phyloP scores from a whole-genome alignment of 2,329 filamentous ascomycete genomes.

The Calonectria crousiana region DNA sequence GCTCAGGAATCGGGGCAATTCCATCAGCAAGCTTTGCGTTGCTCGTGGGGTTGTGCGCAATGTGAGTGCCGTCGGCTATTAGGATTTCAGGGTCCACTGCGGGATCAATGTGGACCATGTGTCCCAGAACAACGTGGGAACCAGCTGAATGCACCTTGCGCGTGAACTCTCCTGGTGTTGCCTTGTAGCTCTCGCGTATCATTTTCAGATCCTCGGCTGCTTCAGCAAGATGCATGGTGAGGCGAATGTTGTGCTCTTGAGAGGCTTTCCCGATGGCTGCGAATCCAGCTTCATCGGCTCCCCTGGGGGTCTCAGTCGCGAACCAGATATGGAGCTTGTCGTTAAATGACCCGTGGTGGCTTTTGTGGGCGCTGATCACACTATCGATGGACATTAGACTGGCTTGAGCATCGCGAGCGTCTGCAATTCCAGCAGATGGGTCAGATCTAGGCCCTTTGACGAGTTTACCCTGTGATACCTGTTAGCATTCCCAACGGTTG shows the following conservation, averaged over 20 bases:
- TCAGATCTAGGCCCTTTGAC: background rate
- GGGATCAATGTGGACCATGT: background rate
- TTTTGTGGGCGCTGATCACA: background rate
- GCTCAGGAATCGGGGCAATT: background rate
- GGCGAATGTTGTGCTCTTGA: background rate
- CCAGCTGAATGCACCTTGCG: background rate
- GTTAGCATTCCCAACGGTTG: background rate
- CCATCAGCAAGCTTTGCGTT: background rate
- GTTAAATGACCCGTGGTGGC: background rate
- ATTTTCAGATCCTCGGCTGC: background rate
- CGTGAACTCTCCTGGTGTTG: background rate
- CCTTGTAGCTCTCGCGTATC: background rate
- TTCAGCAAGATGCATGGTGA: background rate
- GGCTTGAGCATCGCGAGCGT: background rate
- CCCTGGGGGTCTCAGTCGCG: background rate
- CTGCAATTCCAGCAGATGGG: background rate
- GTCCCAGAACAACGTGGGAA: background rate
- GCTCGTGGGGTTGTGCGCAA: background rate
- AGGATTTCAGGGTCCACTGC: background rate
- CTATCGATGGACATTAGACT: background rate
- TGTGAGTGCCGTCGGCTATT: background rate
- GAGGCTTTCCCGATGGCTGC: background rate
- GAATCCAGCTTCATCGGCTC: background rate
- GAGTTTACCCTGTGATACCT: background rate
- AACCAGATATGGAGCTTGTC: background rate